These are phyloP conservation scores for Debaryomycetaceae sp. DNA, from an alignment of 1,139 yeast genomes.

Conservation along the genomic window DNA sequence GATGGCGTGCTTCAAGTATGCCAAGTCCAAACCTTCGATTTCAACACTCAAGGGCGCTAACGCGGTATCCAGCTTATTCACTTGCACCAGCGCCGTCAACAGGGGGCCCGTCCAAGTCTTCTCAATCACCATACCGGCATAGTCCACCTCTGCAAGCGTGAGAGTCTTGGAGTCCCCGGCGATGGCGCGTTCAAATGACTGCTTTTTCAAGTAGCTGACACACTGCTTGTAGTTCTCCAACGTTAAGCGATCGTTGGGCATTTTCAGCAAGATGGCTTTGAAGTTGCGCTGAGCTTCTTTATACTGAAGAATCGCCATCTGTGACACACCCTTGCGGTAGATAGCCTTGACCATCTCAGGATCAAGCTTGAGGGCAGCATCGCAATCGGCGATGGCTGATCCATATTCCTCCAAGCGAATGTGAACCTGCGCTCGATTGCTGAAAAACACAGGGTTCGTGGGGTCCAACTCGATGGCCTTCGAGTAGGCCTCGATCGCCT, in stretches of 20 bases:
- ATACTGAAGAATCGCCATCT: constrained; percentile 71
- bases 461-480: constrained; percentile 71
- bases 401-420: constrained; percentile 86
- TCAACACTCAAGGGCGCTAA: constrained; percentile 16
- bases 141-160: constrained; percentile 37
- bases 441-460: constrained; percentile 66
- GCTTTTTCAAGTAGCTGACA: constrained; percentile 60
- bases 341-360: constrained; percentile 69
- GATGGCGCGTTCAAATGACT: constrained; percentile 85
- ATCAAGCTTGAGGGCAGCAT: constrained; percentile 64
- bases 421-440: constrained; percentile 90
- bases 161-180: constrained; percentile 51
- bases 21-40: constrained; percentile 33
- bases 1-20: constrained; percentile 64
- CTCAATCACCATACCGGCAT: constrained; percentile 52
- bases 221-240: constrained; percentile 61
- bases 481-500: constrained; percentile 70
- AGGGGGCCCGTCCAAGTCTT: constrained; percentile 63
- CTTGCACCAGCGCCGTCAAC: constrained; percentile 35
- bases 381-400: constrained; percentile 73
- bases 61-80: constrained; percentile 16
- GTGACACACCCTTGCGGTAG: constrained; percentile 80
- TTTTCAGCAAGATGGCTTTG: constrained; percentile 53
- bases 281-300: constrained; percentile 73
- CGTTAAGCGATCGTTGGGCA: constrained; percentile 72